A percentile compares a stretch with the other conserved stretches of the same genome.
Conservation (phyloP, 2,329 filamentous ascomycete genomes). For the Ascochyta lentis region DNA sequence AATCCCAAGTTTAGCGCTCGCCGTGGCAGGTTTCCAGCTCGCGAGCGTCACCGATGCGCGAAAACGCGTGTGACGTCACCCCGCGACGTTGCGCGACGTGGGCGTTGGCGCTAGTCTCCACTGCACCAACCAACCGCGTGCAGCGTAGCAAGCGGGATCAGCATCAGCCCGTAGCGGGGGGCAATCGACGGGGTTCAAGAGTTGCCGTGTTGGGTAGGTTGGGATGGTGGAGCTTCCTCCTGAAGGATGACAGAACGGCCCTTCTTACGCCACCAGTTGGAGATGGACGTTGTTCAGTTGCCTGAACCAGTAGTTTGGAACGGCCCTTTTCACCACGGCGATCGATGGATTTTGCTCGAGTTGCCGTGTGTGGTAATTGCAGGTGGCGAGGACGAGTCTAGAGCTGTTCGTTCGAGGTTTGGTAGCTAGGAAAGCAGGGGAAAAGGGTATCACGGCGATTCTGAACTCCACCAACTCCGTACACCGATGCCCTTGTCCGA, state of each 20-base stretch:
- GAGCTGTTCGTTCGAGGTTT: too few relatives aligned
- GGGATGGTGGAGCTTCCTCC: not conserved
- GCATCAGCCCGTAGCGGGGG: constrained; percentile 1
- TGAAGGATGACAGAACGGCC: constrained; percentile 13
- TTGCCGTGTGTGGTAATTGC: not conserved
- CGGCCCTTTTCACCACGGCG: constrained; percentile 5
- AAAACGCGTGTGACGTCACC: not conserved
- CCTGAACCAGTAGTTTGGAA: not conserved
- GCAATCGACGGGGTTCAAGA: not conserved
- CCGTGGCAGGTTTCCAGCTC: not conserved
- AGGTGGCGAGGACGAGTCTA: not conserved
- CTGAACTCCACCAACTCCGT: not conserved
- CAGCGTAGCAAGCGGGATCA: not conserved
- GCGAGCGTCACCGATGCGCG: not conserved
- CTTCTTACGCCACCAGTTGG: constrained; percentile 16
- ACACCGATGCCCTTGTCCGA: not conserved
- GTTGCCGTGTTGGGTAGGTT: not conserved
- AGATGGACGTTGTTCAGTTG: not conserved
- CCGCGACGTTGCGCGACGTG: not conserved
- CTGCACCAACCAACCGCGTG: too few relatives aligned
- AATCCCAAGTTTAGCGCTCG: not conserved
- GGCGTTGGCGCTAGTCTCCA: not conserved
- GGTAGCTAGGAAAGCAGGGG: not conserved
- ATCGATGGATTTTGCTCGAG: not conserved
- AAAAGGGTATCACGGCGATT: not conserved